Evolutionary conservation across 2,329 filamentous ascomycete species (phyloP).

Genomic region (Pseudogymnoascus sp.): DNA sequence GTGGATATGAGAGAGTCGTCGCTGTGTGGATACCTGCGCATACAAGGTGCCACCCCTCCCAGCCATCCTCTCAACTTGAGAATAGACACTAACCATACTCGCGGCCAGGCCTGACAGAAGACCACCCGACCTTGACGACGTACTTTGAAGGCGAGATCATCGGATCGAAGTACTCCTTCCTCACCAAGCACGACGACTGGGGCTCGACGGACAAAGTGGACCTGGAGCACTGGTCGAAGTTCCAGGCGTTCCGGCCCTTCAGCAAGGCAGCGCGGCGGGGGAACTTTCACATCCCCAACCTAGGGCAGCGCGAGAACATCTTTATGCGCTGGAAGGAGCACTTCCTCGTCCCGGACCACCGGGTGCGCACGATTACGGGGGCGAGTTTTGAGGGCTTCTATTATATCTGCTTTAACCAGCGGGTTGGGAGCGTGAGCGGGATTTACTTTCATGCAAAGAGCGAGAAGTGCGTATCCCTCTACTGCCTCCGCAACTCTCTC

Average conservation of each 20-base stretch:
- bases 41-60: constrained; percentile 63
- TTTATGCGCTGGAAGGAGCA: constrained; percentile 99
- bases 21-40: constrained; percentile 87
- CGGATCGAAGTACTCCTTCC: constrained; percentile 88
- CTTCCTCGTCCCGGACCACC: constrained; percentile 91
- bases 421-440: constrained; percentile 75
- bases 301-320: constrained; percentile 74
- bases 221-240: constrained; percentile 86
- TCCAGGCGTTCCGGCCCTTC: constrained; percentile 76
- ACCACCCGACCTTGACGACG: constrained; percentile 94
- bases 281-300: constrained; percentile 57
- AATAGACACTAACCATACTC: constrained; percentile 11
- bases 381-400: constrained; percentile 98
- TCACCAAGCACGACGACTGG: constrained; percentile 83
- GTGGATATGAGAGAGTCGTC: constrained; percentile 92
- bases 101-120: constrained; percentile 72
- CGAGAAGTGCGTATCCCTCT: constrained; percentile 66
- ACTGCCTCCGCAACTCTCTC: not conserved
- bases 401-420: constrained; percentile 97
- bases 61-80: not conserved
- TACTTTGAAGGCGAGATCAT: constrained; percentile 99
- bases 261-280: constrained; percentile 51
- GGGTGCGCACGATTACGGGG: constrained; percentile 81
- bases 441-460: constrained; percentile 98
- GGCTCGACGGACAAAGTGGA: constrained; percentile 88